Conservation (phyloP, 805 yeast species). For the Priceomyces castillae region DNA sequence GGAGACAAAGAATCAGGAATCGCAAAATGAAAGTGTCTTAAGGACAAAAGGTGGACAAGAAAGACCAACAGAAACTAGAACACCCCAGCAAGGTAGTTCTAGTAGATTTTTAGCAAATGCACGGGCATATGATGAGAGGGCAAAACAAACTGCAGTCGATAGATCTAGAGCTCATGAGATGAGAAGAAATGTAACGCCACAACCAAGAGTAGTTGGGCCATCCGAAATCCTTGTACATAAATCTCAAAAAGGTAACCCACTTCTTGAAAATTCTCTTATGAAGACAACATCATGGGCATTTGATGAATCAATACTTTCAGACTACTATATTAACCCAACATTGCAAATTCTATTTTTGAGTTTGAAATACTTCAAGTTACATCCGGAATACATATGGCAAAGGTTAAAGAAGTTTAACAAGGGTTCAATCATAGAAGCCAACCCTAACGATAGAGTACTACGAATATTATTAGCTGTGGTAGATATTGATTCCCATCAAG, state of each 20-base stretch:
- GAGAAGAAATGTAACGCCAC: constrained; percentile 3
- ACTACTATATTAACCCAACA: constrained; percentile 60
- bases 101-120: neutral
- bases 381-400: constrained; percentile 69
- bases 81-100: neutral
- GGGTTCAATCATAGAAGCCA: constrained; percentile 24
- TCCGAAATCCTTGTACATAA: constrained; percentile 51
- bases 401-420: constrained; percentile 45
- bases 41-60: neutral
- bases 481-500: constrained; percentile 60
- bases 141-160: neutral
- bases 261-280: constrained; percentile 48
- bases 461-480: constrained; percentile 62
- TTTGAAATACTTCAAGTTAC: constrained; percentile 68
- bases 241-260: constrained; percentile 71
- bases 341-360: constrained; percentile 61
- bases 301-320: constrained; percentile 52
- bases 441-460: constrained; percentile 40
- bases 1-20: neutral
- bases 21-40: neutral
- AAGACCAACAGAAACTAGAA: neutral
- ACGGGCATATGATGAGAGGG: neutral
- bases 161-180: neutral
- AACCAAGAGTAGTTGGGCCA: constrained; percentile 8
- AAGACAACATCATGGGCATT: constrained; percentile 53